phyloP scores from a whole-genome alignment of 345 rosid genomes.

The Lepidium didymum region DNA sequence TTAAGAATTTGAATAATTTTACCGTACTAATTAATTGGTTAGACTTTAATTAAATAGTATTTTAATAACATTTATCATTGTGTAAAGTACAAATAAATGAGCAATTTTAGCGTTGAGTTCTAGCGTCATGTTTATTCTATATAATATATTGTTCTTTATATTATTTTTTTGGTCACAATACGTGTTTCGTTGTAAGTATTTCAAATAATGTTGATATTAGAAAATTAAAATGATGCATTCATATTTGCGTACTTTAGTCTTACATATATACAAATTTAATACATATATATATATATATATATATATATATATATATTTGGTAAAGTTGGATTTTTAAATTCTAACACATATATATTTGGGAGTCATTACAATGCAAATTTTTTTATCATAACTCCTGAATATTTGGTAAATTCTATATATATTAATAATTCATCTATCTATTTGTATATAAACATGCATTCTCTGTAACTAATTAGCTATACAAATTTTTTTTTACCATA shows the following conservation, averaged over 20 bases:
- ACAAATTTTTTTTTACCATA: no score
- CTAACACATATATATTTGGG: no score
- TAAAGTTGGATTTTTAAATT: no score
- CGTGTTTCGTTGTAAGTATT: conserved; percentile 16
- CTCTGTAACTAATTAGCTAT: no score
- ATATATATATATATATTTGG: no score
- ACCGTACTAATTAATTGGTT: conserved; percentile 5
- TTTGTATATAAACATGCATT: no score
- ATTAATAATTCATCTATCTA: no score
- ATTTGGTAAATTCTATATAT: no score
- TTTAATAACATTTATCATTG: conserved; percentile 4
- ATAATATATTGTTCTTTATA: not conserved
- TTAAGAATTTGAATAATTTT: not conserved
- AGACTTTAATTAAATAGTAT: conserved; percentile 10
- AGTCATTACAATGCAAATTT: no score
- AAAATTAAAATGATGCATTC: not conserved
- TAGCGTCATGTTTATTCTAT: not conserved
- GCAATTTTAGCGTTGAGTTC: conserved; percentile 2
- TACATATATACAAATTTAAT: not conserved
- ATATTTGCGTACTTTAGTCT: not conserved
- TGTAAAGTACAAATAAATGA: conserved; percentile 15
- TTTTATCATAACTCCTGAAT: no score
- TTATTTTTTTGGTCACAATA: not conserved
- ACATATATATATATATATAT: not conserved
- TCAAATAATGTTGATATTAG: not conserved